phyloP scores from a whole-genome alignment of 2,329 filamentous ascomycete genomes.

The Dryadomyces quercivorus region DNA sequence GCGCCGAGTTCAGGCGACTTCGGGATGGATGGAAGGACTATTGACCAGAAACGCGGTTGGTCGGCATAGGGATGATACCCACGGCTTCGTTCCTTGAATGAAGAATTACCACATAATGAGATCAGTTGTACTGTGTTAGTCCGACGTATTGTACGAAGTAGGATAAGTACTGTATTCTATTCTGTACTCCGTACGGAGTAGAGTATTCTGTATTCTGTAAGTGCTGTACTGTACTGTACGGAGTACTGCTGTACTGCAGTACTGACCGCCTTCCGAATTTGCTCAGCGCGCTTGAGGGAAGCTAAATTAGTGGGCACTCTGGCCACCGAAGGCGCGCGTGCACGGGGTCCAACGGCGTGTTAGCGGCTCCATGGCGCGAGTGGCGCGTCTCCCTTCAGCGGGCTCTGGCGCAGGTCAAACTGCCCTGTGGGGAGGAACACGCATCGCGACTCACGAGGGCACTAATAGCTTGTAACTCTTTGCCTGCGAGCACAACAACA shows the following conservation, averaged over 20 bases:
- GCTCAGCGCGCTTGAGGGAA: too few species aligned
- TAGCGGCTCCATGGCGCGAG: neutral
- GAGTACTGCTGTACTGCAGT: neutral
- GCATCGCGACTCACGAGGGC: conserved; percentile 1
- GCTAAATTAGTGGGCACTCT: too few species aligned
- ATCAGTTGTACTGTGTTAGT: neutral
- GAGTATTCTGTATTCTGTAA: neutral
- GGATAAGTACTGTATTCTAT: too few species aligned
- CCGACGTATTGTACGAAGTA: too few species aligned
- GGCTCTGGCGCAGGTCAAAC: too few species aligned
- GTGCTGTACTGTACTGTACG: neutral
- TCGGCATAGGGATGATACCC: conserved; percentile 6
- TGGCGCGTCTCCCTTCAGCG: neutral
- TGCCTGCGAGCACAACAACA: neutral
- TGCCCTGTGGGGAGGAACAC: neutral
- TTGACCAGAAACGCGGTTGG: neutral
- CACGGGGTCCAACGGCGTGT: neutral
- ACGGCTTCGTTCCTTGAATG: conserved; percentile 2
- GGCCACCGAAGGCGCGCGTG: neutral
- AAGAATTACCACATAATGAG: neutral
- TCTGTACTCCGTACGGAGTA: too few species aligned
- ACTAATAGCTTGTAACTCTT: neutral
- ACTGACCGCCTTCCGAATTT: too few species aligned
- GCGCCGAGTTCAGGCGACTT: too few species aligned
- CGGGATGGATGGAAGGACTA: neutral